A percentile compares a stretch with the other conserved stretches of the same genome.
Conservation (phyloP, 2,329 filamentous ascomycete species). For the Fusarium nodosum region DNA sequence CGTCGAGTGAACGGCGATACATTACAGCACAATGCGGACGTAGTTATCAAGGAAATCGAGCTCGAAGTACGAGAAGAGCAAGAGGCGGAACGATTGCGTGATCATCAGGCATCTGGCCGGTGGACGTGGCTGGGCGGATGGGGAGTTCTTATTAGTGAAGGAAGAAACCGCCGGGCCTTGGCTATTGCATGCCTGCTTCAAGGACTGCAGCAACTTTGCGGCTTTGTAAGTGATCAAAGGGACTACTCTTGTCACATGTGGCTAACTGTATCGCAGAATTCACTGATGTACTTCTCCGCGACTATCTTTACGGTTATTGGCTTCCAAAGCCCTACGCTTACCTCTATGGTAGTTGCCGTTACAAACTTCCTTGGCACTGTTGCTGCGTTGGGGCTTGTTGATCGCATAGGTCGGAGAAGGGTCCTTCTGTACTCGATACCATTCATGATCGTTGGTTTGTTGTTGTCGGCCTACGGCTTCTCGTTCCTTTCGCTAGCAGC, state of each 20-base stretch:
- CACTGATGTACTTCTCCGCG: constrained; percentile 91
- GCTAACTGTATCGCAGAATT: constrained; percentile 69
- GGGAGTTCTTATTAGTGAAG: constrained; percentile 67
- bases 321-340: constrained; percentile 83
- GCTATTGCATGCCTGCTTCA: constrained; percentile 89
- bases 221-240: constrained; percentile 71
- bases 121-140: constrained; percentile 62
- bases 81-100: constrained; percentile 59
- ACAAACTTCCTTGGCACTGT: constrained; percentile 87
- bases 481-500: constrained; percentile 67
- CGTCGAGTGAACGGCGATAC: constrained; percentile 71
- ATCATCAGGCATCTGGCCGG: constrained; percentile 46
- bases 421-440: constrained; percentile 88
- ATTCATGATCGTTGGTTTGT: constrained; percentile 81
- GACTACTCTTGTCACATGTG: not conserved
- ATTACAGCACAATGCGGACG: constrained; percentile 64
- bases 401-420: constrained; percentile 81
- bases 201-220: constrained; percentile 88
- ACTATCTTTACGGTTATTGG: constrained; percentile 84
- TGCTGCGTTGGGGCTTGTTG: constrained; percentile 81
- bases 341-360: constrained; percentile 82
- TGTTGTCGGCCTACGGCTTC: constrained; percentile 80
- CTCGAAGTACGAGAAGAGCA: constrained; percentile 80
- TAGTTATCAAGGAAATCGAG: constrained; percentile 77
- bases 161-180: constrained; percentile 79